These are phyloP conservation scores for Delonix regia DNA, from an alignment of 306 rosid genomes.

Conservation along the genomic window DNA sequence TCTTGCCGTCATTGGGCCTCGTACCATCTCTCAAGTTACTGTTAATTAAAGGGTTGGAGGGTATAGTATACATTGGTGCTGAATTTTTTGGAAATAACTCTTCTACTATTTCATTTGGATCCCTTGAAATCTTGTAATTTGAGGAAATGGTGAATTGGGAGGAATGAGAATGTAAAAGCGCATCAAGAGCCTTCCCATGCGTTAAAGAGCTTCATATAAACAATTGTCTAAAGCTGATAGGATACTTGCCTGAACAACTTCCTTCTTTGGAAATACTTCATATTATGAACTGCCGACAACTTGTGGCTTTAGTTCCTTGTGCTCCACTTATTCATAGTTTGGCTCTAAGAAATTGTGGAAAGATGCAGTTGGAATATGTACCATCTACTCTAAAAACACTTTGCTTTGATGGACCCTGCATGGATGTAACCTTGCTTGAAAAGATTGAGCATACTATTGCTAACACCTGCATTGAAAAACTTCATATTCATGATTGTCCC, in stretches of 20 bases:
- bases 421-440: slow-evolving; percentile 6
- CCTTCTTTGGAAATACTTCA: background rate
- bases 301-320: background rate
- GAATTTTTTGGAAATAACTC: slow-evolving; percentile 5
- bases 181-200: background rate
- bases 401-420: background rate
- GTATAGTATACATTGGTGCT: background rate
- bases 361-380: background rate
- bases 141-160: background rate
- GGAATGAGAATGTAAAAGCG: slow-evolving; percentile 11
- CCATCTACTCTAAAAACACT: background rate
- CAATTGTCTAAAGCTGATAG: background rate
- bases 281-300: background rate
- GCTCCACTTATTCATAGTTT: background rate
- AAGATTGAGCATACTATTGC: slow-evolving; percentile 1
- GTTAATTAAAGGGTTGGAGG: background rate
- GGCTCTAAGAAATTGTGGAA: background rate
- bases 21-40: background rate
- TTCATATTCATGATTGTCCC: background rate
- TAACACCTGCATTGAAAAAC: background rate
- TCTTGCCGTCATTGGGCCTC: background rate
- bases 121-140: background rate
- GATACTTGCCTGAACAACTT: background rate
- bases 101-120: background rate
- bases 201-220: background rate